These are phyloP conservation scores for Nevesoporus exiguus DNA, from an alignment of 768 basidiomycete genomes.

Conservation along the genomic window DNA sequence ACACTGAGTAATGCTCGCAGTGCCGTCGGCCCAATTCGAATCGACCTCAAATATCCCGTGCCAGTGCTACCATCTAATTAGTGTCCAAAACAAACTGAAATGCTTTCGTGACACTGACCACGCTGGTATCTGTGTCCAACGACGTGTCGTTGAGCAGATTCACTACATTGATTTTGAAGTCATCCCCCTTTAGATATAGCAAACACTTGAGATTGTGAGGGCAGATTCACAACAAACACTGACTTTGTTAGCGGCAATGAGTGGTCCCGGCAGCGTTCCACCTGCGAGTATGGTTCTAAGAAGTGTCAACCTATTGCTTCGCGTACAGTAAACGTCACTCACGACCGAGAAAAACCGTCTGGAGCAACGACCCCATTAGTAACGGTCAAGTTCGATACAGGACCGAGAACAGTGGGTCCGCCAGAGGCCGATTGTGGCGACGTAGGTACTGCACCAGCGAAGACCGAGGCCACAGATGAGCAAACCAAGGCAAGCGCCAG, in stretches of 20 bases:
- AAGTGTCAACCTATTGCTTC: background rate
- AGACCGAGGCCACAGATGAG: background rate
- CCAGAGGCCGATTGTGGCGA: background rate
- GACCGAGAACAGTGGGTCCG: constrained; percentile 13
- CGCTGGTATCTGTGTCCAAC: constrained; percentile 36
- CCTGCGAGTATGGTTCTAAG: constrained; percentile 40
- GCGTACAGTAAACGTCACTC: constrained; percentile 11
- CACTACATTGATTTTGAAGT: constrained; percentile 42
- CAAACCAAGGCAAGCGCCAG: background rate
- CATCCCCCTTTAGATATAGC: constrained; percentile 30
- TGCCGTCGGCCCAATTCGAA: constrained; percentile 8
- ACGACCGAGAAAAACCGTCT: constrained; percentile 44
- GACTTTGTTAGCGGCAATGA: constrained; percentile 40
- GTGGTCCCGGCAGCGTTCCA: constrained; percentile 43
- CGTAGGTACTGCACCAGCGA: background rate
- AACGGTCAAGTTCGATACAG: constrained; percentile 30
- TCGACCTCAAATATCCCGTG: background rate
- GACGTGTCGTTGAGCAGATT: constrained; percentile 43
- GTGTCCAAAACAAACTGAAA: background rate
- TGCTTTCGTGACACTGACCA: background rate
- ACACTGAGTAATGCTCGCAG: constrained; percentile 19
- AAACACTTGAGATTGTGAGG: too few relatives aligned
- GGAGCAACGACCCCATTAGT: constrained; percentile 41
- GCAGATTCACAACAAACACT: too few relatives aligned
- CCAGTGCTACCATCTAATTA: background rate